These are phyloP conservation scores for Scutellaria galericulata DNA, from an alignment of 257 asterid genomes.

Conservation along the genomic window DNA sequence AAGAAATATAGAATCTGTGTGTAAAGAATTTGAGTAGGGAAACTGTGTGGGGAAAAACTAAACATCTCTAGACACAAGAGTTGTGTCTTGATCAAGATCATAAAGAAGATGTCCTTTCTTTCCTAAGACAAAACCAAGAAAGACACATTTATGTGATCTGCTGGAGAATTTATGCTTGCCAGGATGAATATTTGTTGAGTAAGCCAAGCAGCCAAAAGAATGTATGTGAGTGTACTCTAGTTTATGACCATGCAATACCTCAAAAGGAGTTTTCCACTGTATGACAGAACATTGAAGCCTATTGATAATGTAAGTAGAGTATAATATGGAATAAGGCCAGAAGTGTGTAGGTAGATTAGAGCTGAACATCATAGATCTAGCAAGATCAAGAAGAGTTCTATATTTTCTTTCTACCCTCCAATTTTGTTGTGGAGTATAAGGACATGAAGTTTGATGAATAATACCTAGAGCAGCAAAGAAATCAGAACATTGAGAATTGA, in stretches of 20 bases:
- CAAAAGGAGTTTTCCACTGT: background rate
- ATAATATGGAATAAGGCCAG: background rate
- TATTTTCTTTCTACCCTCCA: background rate
- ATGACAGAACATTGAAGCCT: background rate
- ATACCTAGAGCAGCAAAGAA: background rate
- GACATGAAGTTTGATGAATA: background rate
- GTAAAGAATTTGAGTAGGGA: background rate
- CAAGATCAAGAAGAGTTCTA: background rate
- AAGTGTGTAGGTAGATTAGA: background rate
- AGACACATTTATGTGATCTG: background rate
- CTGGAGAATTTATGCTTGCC: background rate
- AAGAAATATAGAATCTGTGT: background rate
- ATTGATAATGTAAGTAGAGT: background rate
- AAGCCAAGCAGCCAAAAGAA: background rate
- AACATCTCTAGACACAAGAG: background rate
- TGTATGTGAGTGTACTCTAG: background rate
- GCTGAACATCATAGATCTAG: background rate
- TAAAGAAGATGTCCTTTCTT: background rate
- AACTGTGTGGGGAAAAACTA: background rate
- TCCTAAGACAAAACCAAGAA: background rate
- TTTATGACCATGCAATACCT: background rate
- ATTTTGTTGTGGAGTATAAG: background rate
- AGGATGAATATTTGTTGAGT: background rate
- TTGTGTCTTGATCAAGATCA: background rate
- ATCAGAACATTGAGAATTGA: background rate